Conservation (phyloP, 2,329 filamentous ascomycete species). For the Apiospora phragmitis region DNA sequence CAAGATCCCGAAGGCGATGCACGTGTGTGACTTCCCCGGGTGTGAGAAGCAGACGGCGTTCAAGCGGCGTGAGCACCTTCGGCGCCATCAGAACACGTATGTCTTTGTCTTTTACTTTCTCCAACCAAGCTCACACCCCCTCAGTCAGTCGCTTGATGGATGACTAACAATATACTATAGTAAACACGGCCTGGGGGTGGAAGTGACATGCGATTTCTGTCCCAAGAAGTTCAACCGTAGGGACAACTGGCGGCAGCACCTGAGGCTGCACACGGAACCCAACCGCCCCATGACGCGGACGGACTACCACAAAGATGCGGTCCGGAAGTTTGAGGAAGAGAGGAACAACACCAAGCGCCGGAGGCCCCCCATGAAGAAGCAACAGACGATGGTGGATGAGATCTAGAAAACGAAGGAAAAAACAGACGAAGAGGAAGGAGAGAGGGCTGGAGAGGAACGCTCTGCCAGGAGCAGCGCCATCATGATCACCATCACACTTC, state of each 20-base stretch:
- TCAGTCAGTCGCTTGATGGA: neutral
- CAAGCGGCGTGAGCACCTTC: constrained; percentile 56
- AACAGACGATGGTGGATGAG: neutral
- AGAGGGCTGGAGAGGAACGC: neutral
- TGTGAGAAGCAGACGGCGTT: constrained; percentile 37
- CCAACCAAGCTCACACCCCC: neutral
- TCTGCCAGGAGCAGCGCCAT: neutral
- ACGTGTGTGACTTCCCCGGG: constrained; percentile 13
- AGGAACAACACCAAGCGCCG: constrained; percentile 12
- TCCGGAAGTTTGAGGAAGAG: constrained; percentile 23
- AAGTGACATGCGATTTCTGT: constrained; percentile 20
- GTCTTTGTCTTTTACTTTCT: neutral
- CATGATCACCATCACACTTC: neutral
- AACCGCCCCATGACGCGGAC: constrained; percentile 34
- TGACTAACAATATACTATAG: neutral
- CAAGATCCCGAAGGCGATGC: neutral
- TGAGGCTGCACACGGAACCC: constrained; percentile 36
- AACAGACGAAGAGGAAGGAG: neutral
- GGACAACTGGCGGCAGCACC: constrained; percentile 40
- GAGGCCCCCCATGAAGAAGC: neutral
- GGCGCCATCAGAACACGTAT: constrained; percentile 50
- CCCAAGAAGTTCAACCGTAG: constrained; percentile 34
- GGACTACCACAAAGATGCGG: constrained; percentile 29
- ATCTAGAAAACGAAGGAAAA: neutral
- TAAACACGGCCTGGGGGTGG: neutral